Evolutionary conservation across 495 filamentous ascomycete species (phyloP).

Genomic region (Neurospora sp.): DNA sequence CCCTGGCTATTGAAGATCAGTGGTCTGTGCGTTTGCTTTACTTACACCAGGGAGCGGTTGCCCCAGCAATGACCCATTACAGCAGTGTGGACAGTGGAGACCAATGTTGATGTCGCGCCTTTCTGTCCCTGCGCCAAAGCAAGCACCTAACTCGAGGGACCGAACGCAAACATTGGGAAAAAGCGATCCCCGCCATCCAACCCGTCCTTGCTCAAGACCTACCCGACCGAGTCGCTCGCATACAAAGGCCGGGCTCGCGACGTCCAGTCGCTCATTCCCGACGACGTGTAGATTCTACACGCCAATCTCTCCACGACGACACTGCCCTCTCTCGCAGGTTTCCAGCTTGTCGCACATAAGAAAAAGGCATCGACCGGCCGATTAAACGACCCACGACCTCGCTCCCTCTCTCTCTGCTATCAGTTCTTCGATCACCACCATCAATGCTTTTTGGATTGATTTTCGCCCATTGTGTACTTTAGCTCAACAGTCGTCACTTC

Average conservation of each 20-base stretch:
- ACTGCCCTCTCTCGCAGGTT: neutral
- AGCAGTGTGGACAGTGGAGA: neutral
- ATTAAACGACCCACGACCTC: neutral
- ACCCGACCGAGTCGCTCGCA: neutral
- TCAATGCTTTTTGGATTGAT: neutral
- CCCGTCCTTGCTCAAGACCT: neutral
- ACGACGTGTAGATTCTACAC: neutral
- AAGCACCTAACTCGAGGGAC: neutral
- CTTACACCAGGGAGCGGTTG: neutral
- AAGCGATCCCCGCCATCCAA: neutral
- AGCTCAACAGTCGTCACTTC: neutral
- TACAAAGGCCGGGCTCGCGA: neutral
- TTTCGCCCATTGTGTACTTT: neutral
- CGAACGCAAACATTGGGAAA: neutral
- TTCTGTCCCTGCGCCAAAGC: neutral
- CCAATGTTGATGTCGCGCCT: neutral
- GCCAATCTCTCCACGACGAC: neutral
- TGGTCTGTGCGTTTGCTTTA: neutral
- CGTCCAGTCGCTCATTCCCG: neutral
- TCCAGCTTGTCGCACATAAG: neutral
- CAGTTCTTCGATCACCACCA: neutral
- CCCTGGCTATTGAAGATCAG: neutral
- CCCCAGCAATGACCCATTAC: neutral
- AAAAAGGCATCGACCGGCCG: neutral
- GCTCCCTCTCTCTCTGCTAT: neutral